Conservation (phyloP, 2,329 filamentous ascomycete species). For the Beauveria medogensis region DNA sequence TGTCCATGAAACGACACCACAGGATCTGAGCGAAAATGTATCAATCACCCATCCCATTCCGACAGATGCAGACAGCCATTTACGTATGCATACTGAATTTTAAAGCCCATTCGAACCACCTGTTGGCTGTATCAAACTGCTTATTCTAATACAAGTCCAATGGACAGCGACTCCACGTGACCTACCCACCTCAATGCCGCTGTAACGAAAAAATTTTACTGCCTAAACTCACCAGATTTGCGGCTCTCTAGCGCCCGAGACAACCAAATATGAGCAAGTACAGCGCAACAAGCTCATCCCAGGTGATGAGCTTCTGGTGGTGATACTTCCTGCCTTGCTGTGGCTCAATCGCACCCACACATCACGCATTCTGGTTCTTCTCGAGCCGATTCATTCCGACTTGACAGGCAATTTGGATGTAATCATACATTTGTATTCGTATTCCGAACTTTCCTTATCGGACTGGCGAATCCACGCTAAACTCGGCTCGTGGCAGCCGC, state of each 20-base stretch:
- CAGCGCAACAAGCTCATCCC: neutral
- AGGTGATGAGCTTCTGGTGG: neutral
- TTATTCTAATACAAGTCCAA: neutral
- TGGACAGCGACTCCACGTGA: neutral
- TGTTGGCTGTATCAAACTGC: neutral
- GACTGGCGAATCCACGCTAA: neutral
- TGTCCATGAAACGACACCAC: neutral
- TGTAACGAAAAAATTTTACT: constrained; percentile 1
- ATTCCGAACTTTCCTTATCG: neutral
- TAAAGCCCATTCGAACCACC: neutral
- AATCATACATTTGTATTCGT: neutral
- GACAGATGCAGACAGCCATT: neutral
- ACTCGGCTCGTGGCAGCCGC: neutral
- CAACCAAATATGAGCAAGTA: neutral
- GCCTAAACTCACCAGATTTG: neutral
- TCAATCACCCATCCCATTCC: neutral
- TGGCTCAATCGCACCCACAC: constrained; percentile 5
- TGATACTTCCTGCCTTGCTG: neutral
- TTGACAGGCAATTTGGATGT: neutral
- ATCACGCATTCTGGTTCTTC: neutral
- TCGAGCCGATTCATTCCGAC: neutral
- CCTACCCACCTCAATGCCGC: neutral
- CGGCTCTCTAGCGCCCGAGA: neutral
- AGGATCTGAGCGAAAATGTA: neutral
- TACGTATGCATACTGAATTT: neutral